Evolutionary conservation across 1,139 yeast genomes (phyloP).

Genomic region (Schwanniomyces etchellsii): DNA sequence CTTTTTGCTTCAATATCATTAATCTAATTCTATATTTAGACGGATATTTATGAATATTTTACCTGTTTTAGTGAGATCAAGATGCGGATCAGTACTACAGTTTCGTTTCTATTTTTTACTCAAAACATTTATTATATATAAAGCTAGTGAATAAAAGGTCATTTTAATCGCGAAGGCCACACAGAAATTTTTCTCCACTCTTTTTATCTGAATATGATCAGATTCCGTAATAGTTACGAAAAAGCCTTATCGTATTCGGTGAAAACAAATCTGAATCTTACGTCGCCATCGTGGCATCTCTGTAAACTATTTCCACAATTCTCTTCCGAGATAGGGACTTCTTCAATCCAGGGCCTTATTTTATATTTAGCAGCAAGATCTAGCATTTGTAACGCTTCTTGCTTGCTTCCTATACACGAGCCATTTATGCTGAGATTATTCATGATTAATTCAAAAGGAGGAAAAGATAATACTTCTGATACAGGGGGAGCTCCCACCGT

Average conservation of each 20-base stretch:
- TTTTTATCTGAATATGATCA: no score
- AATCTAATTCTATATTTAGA: no score
- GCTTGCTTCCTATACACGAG: constrained; percentile 41
- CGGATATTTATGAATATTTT: no score
- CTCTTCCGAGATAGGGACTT: constrained; percentile 43
- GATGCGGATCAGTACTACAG: no score
- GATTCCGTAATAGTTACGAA: no score
- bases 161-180: no score
- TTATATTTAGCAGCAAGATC: constrained; percentile 46
- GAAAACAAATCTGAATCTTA: constrained; percentile 59
- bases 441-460: constrained; percentile 38
- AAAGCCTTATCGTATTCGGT: constrained; percentile 42
- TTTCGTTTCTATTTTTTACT: no score
- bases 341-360: constrained; percentile 54
- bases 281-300: constrained; percentile 47
- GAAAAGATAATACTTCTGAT: constrained; percentile 27
- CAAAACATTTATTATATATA: no score
- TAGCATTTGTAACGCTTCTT: constrained; percentile 48
- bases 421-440: constrained; percentile 37
- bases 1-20: no score
- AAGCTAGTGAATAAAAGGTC: no score
- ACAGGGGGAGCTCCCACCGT: constrained; percentile 25
- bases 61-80: no score
- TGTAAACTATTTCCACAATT: constrained; percentile 45
- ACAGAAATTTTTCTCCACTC: no score